Conservation (phyloP, 2,329 filamentous ascomycete genomes). For the Pseudodiploospora longispora region DNA sequence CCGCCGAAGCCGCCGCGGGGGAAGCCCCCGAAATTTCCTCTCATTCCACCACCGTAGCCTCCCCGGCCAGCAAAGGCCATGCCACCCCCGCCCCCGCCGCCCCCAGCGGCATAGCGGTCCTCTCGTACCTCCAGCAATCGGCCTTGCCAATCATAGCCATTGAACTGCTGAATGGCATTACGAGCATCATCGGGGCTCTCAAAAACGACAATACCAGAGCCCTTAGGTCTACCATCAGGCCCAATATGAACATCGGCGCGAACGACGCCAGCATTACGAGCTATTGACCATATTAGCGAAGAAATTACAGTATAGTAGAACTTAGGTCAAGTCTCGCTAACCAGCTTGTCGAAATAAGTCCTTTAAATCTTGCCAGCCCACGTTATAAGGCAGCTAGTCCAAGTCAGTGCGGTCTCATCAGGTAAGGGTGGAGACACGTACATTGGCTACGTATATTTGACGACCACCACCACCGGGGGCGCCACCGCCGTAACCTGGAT, state of each 20-base stretch:
- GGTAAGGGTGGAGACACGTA: conserved; percentile 48
- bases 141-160: conserved; percentile 98
- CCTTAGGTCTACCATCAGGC: conserved; percentile 88
- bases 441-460: conserved; percentile 97
- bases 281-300: conserved; percentile 16
- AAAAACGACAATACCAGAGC: conserved; percentile 94
- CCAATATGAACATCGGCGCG: conserved; percentile 92
- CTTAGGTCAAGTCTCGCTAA: conserved; percentile 41
- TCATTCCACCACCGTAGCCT: conserved; percentile 50
- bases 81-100: conserved; percentile 46
- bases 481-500: conserved; percentile 43
- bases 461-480: conserved; percentile 52
- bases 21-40: conserved; percentile 49
- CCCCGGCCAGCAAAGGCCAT: conserved; percentile 42
- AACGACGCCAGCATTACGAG: conserved; percentile 68
- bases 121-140: conserved; percentile 89
- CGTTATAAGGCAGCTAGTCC: conserved; percentile 82
- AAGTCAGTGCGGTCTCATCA: conserved; percentile 12
- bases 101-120: conserved; percentile 76
- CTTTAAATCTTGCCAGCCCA: conserved; percentile 98
- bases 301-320: background rate
- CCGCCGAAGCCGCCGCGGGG: conserved; percentile 34
- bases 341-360: conserved; percentile 97
- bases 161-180: conserved; percentile 94
- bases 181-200: conserved; percentile 91